Base-by-base conservation (phyloP, 2,329 filamentous ascomycete species). In the Thyridium curvatum region DNA sequence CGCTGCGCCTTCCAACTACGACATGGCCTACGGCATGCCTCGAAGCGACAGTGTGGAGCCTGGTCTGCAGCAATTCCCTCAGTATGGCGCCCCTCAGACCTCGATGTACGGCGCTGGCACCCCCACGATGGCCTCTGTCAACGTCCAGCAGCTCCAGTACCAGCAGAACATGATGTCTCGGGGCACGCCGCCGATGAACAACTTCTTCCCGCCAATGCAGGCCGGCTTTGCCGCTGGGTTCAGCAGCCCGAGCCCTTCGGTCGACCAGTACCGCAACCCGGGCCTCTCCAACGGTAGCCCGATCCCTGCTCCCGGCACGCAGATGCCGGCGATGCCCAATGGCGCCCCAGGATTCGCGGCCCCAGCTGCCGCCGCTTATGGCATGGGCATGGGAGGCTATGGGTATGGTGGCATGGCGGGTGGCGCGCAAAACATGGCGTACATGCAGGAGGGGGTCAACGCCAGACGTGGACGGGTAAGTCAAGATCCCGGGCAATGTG, bases 381-480 rank as follows among this genome's bases (percentile, higher is more conserved):
- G 62, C 32, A 64, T 57, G 50, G 53, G 52, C 16, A 59, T 73
- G 56, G 57, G 38, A 26, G 63, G 60, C 14, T 68, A 69, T 40
- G 62, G 60, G 15, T 73, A 71, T 46, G 59, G 61, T 35, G 67
- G 64, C 38, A 64, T 68, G 55, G 58, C 54, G 12, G 50, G 59
- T 38, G 59, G 62, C 16, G 12, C 13, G 60, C 69, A 66, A 43
- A 67, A 65, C 47, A 66, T 74, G 60, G 68, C 65, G 14, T 77
- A 74, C 50, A 64, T 73, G 62, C 68, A 69, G 46, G 74, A 79
- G 52, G 73, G 76, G 49, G 66, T 66, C 47, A 77, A 74, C 56
- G 56, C 62, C 46, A 64, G 77, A 57, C 72, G 77, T 49, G 77
- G 77, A 59, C 72, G 77, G 53, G 74, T 78, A 71, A 65, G 74